Percentiles rank a stretch among this genome's conserved stretches.
These are phyloP conservation scores for Zygnema cylindricum DNA, from an alignment of 139 green algal genomes.

Conservation along the genomic window DNA sequence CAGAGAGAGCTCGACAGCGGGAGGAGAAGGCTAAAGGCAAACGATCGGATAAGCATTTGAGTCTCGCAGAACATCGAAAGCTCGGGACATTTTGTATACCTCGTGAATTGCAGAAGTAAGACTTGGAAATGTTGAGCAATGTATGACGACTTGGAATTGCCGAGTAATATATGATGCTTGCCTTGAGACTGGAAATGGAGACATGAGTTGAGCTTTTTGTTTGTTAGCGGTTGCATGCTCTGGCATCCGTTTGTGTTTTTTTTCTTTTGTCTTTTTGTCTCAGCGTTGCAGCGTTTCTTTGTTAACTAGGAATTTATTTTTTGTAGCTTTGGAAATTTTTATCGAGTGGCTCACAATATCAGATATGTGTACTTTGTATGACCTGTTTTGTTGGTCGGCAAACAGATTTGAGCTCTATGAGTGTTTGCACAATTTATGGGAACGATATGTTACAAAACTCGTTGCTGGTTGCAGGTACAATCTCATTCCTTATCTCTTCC, in stretches of 20 bases:
- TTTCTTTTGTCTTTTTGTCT: too few relatives aligned
- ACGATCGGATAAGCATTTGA: slow-evolving; percentile 4
- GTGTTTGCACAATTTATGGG: not conserved
- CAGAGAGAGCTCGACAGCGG: not conserved
- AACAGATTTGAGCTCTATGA: not conserved
- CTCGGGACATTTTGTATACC: not conserved
- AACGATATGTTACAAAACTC: not conserved
- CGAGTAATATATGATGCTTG: not conserved
- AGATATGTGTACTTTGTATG: too few relatives aligned
- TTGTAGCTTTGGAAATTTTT: too few relatives aligned
- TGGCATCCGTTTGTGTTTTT: too few relatives aligned
- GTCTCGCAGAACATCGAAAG: not conserved
- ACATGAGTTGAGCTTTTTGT: not conserved
- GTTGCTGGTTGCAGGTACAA: slow-evolving; percentile 3
- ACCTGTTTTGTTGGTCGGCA: too few relatives aligned
- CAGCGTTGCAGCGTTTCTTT: too few relatives aligned
- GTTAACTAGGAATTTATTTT: too few relatives aligned
- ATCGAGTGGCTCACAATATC: too few relatives aligned
- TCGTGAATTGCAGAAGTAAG: slow-evolving; percentile 12
- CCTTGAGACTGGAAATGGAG: not conserved
- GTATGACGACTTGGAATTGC: not conserved
- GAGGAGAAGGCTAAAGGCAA: not conserved
- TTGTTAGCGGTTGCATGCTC: too few relatives aligned
- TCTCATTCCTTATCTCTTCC: not conserved
- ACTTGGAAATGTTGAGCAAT: too few relatives aligned